A percentile compares a stretch with the other conserved stretches of the same genome.
Conservation (phyloP, 306 rosid genomes). For the Quercus aquifolioides region DNA sequence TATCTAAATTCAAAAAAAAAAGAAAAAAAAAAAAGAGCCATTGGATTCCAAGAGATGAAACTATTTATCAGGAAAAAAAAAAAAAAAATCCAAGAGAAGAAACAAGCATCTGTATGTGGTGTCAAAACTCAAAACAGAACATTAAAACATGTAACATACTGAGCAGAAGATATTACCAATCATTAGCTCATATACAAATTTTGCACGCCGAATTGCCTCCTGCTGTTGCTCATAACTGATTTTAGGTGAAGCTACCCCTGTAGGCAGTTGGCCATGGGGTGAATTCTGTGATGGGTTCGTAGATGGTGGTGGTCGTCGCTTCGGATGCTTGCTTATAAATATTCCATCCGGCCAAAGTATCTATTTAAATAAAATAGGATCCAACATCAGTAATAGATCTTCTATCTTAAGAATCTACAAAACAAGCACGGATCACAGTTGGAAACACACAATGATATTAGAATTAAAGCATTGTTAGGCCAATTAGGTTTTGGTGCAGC, state of each 20-base stretch:
- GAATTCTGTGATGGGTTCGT: constrained; percentile 45
- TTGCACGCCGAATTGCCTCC: constrained; percentile 82
- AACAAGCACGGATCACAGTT: constrained; percentile 3
- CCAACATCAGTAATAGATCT: constrained; percentile 29
- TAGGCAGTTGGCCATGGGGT: constrained; percentile 33
- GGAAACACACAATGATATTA: not conserved
- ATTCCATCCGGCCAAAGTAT: constrained; percentile 99
- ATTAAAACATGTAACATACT: constrained; percentile 4
- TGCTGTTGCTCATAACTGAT: constrained; percentile 47
- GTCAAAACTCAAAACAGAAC: not conserved
- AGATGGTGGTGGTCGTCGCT: constrained; percentile 50
- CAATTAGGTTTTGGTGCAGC: not conserved
- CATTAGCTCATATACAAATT: constrained; percentile 87
- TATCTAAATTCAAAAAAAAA: constrained; percentile 42
- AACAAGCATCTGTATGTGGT: not conserved
- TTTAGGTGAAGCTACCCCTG: constrained; percentile 49
- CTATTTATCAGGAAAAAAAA: not conserved
- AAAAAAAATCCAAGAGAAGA: not conserved
- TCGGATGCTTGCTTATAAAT: constrained; percentile 91
- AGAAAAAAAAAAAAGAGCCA: not conserved
- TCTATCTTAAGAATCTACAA: constrained; percentile 1
- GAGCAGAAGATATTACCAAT: constrained; percentile 49
- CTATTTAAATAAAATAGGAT: constrained; percentile 38
- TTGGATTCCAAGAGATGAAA: not conserved
- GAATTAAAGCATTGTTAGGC: constrained; percentile 15